Percentiles rank a stretch among this genome's conserved stretches.
Evolutionary conservation across 352 stramenopile genomes (phyloP).

Genomic region (Plasmopara viticola): DNA sequence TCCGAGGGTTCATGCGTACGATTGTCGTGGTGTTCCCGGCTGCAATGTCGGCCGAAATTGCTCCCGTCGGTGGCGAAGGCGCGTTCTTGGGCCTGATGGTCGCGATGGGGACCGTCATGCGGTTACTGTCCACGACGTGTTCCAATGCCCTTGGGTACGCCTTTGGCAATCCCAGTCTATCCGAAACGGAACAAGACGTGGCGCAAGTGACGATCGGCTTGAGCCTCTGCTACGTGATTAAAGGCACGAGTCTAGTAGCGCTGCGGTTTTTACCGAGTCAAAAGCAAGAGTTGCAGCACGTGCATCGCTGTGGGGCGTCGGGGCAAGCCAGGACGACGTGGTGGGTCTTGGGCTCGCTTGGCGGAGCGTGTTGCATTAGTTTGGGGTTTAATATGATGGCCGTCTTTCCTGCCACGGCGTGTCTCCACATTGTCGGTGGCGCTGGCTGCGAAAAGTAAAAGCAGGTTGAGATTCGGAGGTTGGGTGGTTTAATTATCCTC

Average conservation of each 20-base stretch:
- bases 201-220: conserved; percentile 32
- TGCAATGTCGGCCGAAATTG: conserved; percentile 42
- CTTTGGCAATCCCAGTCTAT: conserved; percentile 27
- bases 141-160: conserved; percentile 40
- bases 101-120: conserved; percentile 47
- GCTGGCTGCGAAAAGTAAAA: conserved; percentile 15
- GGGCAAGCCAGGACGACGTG: conserved; percentile 24
- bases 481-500: no score
- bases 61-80: conserved; percentile 44
- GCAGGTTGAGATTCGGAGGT: no score
- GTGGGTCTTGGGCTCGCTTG: conserved; percentile 31
- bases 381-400: conserved; percentile 35
- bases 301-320: conserved; percentile 23
- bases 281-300: conserved; percentile 36
- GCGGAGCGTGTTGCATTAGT: conserved; percentile 26
- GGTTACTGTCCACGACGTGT: conserved; percentile 34
- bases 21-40: conserved; percentile 35
- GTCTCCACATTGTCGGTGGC: conserved; percentile 30
- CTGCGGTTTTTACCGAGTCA: conserved; percentile 40
- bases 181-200: conserved; percentile 12
- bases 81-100: conserved; percentile 46
- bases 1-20: conserved; percentile 34
- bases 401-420: conserved; percentile 26
- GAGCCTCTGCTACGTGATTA: conserved; percentile 34
- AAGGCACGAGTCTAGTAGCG: conserved; percentile 31